Evolutionary conservation across 176 grass and related monocot species (phyloP), one percentile per base, ranked within the genome.

Genomic region (Oryza glumipatula): DNA sequence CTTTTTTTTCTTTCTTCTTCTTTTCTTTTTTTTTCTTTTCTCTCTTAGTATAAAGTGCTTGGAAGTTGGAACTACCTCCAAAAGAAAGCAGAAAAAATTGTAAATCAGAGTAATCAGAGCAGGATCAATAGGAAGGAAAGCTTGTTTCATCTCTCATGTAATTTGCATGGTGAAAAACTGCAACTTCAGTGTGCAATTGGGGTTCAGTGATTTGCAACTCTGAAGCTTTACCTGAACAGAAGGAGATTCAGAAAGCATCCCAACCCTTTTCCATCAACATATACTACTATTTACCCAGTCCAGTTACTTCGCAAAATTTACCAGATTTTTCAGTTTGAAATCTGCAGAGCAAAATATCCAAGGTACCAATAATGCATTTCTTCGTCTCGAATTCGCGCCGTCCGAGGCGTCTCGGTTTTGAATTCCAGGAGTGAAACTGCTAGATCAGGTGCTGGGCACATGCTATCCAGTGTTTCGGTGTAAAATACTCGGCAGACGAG

Each of bases 51-150:
- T 76, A 91, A 84, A 86, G 75, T 79, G 79, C 26, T 80, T 82
- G 56, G 48, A 58, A 77, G 60, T 51, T 7, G 76, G 82, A 65
- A 83, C 47, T 73, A 82, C 54, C 79, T 39, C 64, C 9, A 28
- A 82, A 67, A 68, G 61, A 86, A 79, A 82, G 19, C 6, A 58
- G 54, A 58, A 63, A 61, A 63, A 74, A 9, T 51, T 83, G 84
- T 83, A 90, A 90, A 90, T 88, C 87, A 84, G 80, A 79, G 86
- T 83, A 51, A 43, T 72, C 88, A 85, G 90, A 82, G 82, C 77
- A 88, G 72, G 56, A 56, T 48, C 78, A 65, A 69, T 76, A 70
- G 72, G 78, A 82, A 70, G 43, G 43, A 44, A 10, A 44, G 72
- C 63, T 82, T 87, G 48, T 74, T 68, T 82, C 72, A 76, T 76